Evolutionary conservation across 2,329 filamentous ascomycete genomes (phyloP).

Genomic region (Hypoxylon sp.): DNA sequence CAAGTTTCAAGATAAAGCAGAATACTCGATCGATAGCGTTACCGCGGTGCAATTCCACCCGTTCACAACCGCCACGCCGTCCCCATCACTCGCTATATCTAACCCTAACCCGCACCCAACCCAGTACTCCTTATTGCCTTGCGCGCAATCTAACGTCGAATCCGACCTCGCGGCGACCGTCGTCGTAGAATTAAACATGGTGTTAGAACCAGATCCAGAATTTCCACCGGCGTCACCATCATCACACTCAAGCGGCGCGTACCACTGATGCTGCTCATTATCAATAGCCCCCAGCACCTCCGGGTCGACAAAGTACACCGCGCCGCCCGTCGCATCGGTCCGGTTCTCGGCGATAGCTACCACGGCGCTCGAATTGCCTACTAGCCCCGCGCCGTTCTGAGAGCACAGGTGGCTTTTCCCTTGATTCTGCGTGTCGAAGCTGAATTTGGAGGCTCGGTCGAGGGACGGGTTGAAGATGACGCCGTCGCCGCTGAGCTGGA

Average conservation of each 20-base stretch:
- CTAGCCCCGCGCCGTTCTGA: slow-evolving; percentile 39
- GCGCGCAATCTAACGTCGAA: slow-evolving; percentile 44
- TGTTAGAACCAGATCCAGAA: neutral
- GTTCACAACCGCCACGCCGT: slow-evolving; percentile 48
- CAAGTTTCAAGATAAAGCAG: neutral
- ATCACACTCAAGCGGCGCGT: slow-evolving; percentile 47
- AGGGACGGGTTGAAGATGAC: slow-evolving; percentile 50
- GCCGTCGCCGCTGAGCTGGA: slow-evolving; percentile 49
- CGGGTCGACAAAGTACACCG: slow-evolving; percentile 51
- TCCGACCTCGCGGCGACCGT: neutral
- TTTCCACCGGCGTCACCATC: slow-evolving; percentile 6
- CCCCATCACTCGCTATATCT: slow-evolving; percentile 48
- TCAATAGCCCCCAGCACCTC: slow-evolving; percentile 44
- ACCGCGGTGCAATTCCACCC: slow-evolving; percentile 50
- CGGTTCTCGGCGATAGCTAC: slow-evolving; percentile 51
- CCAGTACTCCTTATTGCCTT: slow-evolving; percentile 48
- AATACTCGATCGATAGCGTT: slow-evolving; percentile 42
- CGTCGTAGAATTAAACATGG: slow-evolving; percentile 12
- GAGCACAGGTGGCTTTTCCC: slow-evolving; percentile 50
- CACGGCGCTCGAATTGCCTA: slow-evolving; percentile 38
- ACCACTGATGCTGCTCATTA: slow-evolving; percentile 42
- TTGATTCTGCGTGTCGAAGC: slow-evolving; percentile 43
- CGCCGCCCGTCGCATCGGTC: slow-evolving; percentile 43
- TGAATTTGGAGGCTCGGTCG: slow-evolving; percentile 47
- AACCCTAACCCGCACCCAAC: slow-evolving; percentile 53